Base-by-base conservation (phyloP, 768 basidiomycete genomes). In the Amanita thiersii region DNA sequence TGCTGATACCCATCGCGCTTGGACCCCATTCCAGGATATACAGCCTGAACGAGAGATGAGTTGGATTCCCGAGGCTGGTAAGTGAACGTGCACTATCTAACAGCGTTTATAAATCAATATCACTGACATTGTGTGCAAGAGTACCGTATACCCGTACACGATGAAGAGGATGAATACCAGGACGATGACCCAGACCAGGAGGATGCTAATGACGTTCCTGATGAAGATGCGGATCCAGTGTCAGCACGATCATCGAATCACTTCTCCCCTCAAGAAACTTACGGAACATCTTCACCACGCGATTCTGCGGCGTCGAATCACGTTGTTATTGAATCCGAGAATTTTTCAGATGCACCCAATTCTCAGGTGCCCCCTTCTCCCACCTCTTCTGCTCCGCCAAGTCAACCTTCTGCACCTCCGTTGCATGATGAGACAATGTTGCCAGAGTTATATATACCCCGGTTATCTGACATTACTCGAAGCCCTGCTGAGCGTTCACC, bases 11-110 rank as follows among this genome's bases (percentile, higher is more conserved):
- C 62, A 66, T 46, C 63, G 69, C 46, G 56, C 63, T 25, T 69
- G 71, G 28, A 70, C 71, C 10, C 68, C 71, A n/a, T 73, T 70
- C 19, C 36, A 36, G 4, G 44, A 45, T 43, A 49, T 47, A 18
- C 65, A 62, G 37, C 67, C 59, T 21, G 74, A 77, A 21, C 69
- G 80, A 48, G 72, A 79, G 50, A 76, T 79, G 33, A 89, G 86
- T 52, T 89, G 86, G 86, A 66, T 85, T 26, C 84, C 81, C 30
- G 75, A 79, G 35, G 80, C 73, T 55, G 78, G 86, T 85, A 51
- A 50, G 75, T 64, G n/a, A n/a, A n/a, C n/a, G n/a, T n/a, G 31
- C 30, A 31, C 30, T 29, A 19, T n/a, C 35, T 30, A 30, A 9
- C 29, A 9, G 9, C 14, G 9, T 9, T 30, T 14, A 30, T 9